Base-by-base conservation (phyloP, 805 yeast species). In the Ogataea ganodermae region DNA sequence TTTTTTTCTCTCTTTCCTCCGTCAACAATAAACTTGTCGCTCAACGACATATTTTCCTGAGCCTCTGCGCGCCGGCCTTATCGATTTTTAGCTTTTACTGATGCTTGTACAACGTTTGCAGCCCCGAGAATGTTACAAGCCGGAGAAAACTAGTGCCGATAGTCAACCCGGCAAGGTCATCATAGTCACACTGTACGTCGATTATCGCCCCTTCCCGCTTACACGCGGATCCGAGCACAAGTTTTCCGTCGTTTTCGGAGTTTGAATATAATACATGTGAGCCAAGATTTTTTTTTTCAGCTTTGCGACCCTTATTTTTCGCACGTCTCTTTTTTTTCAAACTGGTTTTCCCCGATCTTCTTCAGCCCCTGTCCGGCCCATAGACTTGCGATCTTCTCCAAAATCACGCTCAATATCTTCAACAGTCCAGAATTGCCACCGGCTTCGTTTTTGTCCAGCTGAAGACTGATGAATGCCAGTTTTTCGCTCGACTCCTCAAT, bases 401-500 rank as follows among this genome's bases (percentile, higher is more conserved):
- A 7, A 4, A n/a, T n/a, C 31, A 10, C 31, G 12, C n/a, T 7
- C 31, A n/a, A 5, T 27, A 12, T 7, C 12, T 10, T 27, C 6
- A 10, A 7, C 5, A 12, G 31, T 27, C 6, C n/a, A 4, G 6
- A 5, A 10, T 27, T 6, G 31, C 31, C 31, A 27, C 27, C 27
- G 9, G 27, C 10, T 24, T 27, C 31, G 6, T 10, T 27, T 27
- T 27, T n/a, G 31, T n/a, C 31, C 36, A 44, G 10, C 24, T 44
- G 44, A 4, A 26, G 13, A 20, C 39, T 22, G n/a, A 45, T 39
- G 24, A 45, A 45, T 2, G 49, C 49, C 10, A 45, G 39, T 28
- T 45, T 45, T 18, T 45, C 24, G 37, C 49, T 45, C 16, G 49
- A 45, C 26, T 45, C 49, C 14, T 39, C 23, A 6, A 40, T 18